Percentiles rank a stretch among this genome's conserved stretches.
Evolutionary conservation across 139 green algal species (phyloP).

Genomic region (Picochlorum sp.): DNA sequence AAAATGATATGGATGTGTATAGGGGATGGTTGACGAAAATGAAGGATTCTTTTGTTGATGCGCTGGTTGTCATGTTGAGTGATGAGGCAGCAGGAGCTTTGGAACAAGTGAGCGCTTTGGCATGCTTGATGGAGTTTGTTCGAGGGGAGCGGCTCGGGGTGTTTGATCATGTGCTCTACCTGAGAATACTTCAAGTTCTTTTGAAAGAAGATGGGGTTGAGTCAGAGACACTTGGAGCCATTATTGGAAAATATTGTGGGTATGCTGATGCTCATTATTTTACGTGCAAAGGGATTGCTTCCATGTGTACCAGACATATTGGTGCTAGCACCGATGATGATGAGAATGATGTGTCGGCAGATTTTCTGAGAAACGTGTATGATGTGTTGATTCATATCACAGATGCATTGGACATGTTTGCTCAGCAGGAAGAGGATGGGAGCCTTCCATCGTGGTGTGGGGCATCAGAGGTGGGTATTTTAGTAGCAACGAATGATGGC

Average conservation of each 20-base stretch:
- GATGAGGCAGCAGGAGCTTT: background rate
- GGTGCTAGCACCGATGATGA: background rate
- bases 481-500: conserved; percentile 22
- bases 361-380: conserved; percentile 19
- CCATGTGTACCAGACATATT: conserved; percentile 16
- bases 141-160: conserved; percentile 7
- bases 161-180: conserved; percentile 38
- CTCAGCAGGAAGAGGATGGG: background rate
- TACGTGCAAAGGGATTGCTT: conserved; percentile 32
- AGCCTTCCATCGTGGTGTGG: conserved; percentile 58
- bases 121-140: conserved; percentile 53
- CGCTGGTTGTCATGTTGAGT: conserved; percentile 12
- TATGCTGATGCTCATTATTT: conserved; percentile 58
- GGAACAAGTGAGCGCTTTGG: conserved; percentile 32
- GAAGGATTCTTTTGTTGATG: conserved; percentile 6
- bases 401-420: conserved; percentile 10
- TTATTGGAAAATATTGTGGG: conserved; percentile 38
- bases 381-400: conserved; percentile 10
- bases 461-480: conserved; percentile 41
- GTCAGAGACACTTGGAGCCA: conserved; percentile 34
- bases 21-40: conserved; percentile 21
- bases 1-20: background rate
- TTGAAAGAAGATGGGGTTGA: conserved; percentile 7
- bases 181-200: conserved; percentile 23
- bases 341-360: background rate